phyloP scores from a whole-genome alignment of 306 rosid species.

The Pterocarpus santalinus region DNA sequence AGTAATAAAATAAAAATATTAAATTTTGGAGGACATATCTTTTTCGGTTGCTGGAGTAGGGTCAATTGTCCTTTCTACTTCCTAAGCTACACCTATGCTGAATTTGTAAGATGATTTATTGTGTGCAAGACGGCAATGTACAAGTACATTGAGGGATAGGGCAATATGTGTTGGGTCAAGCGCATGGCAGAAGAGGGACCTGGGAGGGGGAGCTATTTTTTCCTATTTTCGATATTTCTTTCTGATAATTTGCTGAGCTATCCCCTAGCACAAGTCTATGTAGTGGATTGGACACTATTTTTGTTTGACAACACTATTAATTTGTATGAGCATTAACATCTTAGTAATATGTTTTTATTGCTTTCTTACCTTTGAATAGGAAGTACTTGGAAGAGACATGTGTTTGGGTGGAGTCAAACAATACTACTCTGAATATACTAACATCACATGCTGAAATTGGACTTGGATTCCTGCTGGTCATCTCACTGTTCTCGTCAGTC shows the following conservation, averaged over 20 bases:
- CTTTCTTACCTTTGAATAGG: slow-evolving; percentile 55
- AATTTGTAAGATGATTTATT: neutral
- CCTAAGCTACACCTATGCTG: neutral
- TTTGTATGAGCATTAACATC: neutral
- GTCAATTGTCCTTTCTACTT: neutral
- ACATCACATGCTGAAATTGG: slow-evolving; percentile 96
- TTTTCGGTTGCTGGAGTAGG: neutral
- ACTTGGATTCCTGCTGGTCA: slow-evolving; percentile 82
- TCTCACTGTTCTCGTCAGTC: slow-evolving; percentile 91
- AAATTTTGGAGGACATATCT: neutral
- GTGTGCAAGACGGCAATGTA: neutral
- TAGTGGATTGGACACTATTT: neutral
- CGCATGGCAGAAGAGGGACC: neutral
- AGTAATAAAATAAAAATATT: neutral
- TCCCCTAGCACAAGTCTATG: neutral
- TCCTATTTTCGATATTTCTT: neutral
- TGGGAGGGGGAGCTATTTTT: neutral
- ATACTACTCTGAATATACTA: slow-evolving; percentile 78
- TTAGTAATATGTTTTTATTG: neutral
- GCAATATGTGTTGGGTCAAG: neutral
- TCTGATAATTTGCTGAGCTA: neutral
- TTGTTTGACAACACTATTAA: neutral
- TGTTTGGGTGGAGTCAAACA: slow-evolving; percentile 96
- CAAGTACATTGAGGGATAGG: neutral
- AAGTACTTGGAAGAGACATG: slow-evolving; percentile 92